phyloP scores from a whole-genome alignment of 768 basidiomycete species.

The Rickenella mellea region DNA sequence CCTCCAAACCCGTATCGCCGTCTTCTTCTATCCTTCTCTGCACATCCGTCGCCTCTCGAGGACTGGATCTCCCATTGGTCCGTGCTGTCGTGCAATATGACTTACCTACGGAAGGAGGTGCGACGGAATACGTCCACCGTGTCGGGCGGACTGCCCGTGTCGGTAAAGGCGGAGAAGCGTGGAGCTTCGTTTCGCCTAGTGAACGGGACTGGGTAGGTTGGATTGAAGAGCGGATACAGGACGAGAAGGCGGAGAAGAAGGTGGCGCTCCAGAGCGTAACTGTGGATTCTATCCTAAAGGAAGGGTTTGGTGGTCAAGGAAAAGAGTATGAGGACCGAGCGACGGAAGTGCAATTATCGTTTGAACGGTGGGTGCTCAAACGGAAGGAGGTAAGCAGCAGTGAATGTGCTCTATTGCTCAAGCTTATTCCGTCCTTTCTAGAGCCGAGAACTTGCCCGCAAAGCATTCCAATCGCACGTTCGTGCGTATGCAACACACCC shows the following conservation, averaged over 20 bases:
- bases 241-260: conserved; percentile 22
- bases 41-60: conserved; percentile 97
- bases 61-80: conserved; percentile 90
- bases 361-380: conserved; percentile 86
- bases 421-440: conserved; percentile 21
- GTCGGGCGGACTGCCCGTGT: conserved; percentile 96
- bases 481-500: conserved; percentile 98
- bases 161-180: conserved; percentile 91
- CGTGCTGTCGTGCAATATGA: conserved; percentile 94
- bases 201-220: conserved; percentile 87
- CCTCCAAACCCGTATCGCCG: conserved; percentile 17
- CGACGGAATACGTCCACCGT: conserved; percentile 93
- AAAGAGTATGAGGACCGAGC: conserved; percentile 81
- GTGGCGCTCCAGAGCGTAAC: conserved; percentile 48
- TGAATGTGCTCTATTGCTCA: conserved; percentile 1
- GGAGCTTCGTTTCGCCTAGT: conserved; percentile 83
- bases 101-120: conserved; percentile 93
- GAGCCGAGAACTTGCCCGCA: conserved; percentile 72
- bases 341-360: conserved; percentile 90
- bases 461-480: conserved; percentile 86
- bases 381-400: conserved; percentile 50
- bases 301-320: conserved; percentile 81
- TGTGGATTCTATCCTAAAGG: conserved; percentile 61
- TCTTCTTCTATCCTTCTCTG: conserved; percentile 75
- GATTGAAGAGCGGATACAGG: conserved; percentile 43